Conservation (phyloP, 371 early-diverging fungal species). For the Mucor lusitanicus region DNA sequence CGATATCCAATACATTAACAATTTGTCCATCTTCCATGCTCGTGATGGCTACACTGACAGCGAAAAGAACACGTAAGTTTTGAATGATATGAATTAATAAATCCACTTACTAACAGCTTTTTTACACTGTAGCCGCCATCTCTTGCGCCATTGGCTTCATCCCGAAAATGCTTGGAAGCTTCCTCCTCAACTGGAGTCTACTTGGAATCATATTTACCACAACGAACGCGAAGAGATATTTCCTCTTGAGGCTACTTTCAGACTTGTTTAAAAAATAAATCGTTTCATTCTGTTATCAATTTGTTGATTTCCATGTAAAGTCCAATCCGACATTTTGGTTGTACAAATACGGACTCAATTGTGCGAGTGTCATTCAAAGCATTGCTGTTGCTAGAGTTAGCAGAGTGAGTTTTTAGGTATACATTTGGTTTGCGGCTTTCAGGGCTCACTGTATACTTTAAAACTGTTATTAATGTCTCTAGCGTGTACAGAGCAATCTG, state of each 20-base stretch:
- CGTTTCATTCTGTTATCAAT: neutral
- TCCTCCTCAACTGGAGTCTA: slow-evolving; percentile 25
- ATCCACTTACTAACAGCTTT: neutral
- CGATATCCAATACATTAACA: slow-evolving; percentile 36
- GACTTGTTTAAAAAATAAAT: slow-evolving; percentile 16
- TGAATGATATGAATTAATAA: neutral
- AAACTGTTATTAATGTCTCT: too few relatives aligned
- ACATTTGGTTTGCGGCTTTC: neutral
- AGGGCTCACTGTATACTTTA: too few relatives aligned
- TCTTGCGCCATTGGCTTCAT: slow-evolving; percentile 37
- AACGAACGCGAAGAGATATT: slow-evolving; percentile 27
- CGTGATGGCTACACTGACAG: slow-evolving; percentile 33
- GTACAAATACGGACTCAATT: neutral
- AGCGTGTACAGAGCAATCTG: too few relatives aligned
- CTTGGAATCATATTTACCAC: slow-evolving; percentile 26
- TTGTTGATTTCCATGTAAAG: neutral
- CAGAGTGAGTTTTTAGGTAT: neutral
- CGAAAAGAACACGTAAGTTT: slow-evolving; percentile 23
- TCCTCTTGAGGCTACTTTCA: slow-evolving; percentile 29
- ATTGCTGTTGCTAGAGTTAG: neutral
- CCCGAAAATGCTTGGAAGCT: slow-evolving; percentile 34
- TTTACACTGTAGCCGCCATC: slow-evolving; percentile 23
- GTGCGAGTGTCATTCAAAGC: neutral
- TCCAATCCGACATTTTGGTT: neutral
- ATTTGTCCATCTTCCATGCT: slow-evolving; percentile 37